Evolutionary conservation across 495 filamentous ascomycete genomes (phyloP), one percentile per base, ranked within the genome.

Genomic region (Penicillium alfredii): DNA sequence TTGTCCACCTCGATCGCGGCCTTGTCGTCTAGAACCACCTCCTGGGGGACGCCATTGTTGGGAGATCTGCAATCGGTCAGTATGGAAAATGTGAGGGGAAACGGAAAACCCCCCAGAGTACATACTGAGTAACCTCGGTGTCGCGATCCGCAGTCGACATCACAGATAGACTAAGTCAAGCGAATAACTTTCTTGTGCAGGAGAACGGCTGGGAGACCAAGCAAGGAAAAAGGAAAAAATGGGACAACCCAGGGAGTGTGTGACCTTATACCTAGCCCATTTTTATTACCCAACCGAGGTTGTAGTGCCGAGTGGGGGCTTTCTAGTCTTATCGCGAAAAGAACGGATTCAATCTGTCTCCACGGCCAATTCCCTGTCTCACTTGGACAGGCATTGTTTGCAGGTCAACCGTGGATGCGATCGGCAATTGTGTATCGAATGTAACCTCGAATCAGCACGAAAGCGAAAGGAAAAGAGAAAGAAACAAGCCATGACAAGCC

Each of bases 381-480:
- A n/a, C n/a, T n/a, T n/a, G n/a, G n/a, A n/a, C n/a, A n/a, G n/a
- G n/a, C 24, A 48, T 40, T 40, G 40, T 44, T 44, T 23, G 22
- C 45, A 33, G 22, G 11, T 29, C 35, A 33, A 35, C 52, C 52
- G 39, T 44, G 52, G 52, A 44, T 38, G 45, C 44, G 49, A 53
- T 56, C 49, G 52, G 45, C 42, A n/a, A n/a, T n/a, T n/a, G 26
- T 20, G 15, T 19, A 31, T 30, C 48, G 51, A 36, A 59, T 59
- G 61, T 60, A 62, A 65, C 59, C 61, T 49, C 55, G 49, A 42
- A 43, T 31, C 25, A 35, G 42, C 33, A 22, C 19, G 21, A 18
- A 22, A 23, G 43, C 42, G 45, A 34, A 44, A 47, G 38, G 34
- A 34, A 47, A 42, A 42, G 44, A 42, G 43, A 49, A 31, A 45